These are phyloP conservation scores for Pseudopithomyces maydicus DNA, from an alignment of 2,329 filamentous ascomycete species.

Conservation along the genomic window DNA sequence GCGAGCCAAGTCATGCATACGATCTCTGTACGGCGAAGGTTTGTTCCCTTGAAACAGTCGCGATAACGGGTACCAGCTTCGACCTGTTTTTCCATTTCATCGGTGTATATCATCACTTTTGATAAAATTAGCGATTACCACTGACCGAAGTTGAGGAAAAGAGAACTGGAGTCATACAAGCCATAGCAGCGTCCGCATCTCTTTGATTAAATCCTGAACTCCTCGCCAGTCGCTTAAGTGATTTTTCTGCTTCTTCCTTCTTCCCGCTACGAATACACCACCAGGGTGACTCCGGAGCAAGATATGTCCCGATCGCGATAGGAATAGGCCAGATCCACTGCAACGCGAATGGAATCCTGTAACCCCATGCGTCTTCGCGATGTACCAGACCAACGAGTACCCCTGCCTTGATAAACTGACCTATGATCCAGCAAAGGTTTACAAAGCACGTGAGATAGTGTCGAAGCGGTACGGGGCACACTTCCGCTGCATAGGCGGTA, in stretches of 20 bases:
- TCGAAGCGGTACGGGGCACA: conserved; percentile 56
- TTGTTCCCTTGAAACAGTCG: conserved; percentile 80
- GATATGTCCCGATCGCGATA: conserved; percentile 64
- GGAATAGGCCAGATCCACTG: conserved; percentile 77
- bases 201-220: conserved; percentile 3
- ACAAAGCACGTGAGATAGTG: conserved; percentile 62
- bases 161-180: conserved; percentile 5
- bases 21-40: conserved; percentile 78
- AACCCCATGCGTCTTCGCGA: conserved; percentile 66
- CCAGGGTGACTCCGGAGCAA: conserved; percentile 72
- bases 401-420: conserved; percentile 70
- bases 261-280: conserved; percentile 71
- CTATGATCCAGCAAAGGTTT: conserved; percentile 74
- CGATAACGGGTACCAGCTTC: conserved; percentile 69
- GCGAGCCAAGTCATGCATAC: conserved; percentile 55
- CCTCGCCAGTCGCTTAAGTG: conserved; percentile 9
- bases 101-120: conserved; percentile 79
- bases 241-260: conserved; percentile 63
- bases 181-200: conserved; percentile 10
- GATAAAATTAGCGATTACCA: not conserved
- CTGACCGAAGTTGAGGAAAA: conserved; percentile 9
- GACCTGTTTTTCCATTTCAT: conserved; percentile 73
- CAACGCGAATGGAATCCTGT: conserved; percentile 66
- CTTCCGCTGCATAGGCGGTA: conserved; percentile 70
- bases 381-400: conserved; percentile 68